Evolutionary conservation across 805 yeast species (phyloP), one percentile per base, ranked within the genome.

Genomic region (Lipomyces chichibuensis): DNA sequence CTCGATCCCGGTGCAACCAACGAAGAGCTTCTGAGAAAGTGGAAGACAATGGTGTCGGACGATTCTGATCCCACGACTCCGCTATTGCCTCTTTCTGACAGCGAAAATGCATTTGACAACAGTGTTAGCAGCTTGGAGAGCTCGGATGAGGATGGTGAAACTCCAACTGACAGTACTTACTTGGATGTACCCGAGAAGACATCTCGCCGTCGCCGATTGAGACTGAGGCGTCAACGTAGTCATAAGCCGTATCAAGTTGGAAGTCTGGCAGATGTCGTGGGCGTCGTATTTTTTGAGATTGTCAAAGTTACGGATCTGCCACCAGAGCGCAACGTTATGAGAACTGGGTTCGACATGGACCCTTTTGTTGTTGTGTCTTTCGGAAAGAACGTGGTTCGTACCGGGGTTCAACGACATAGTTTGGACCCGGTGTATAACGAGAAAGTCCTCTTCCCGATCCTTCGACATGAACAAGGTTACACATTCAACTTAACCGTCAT

Each of bases 321-420:
- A 0, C 91, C 96, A 0, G 82, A 88, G 63, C 83, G 84, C 53
- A 88, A 89, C 70, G 77, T 90, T 17, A 86, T 90, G 0, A 81
- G 92, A 9, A 85, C 91, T 27, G 88, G 93, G 0, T 94, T 90
- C 75, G 97, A 92, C 77, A 91, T 95, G 96, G 99, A 95, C 75
- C 98, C 98, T 1, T 95, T 94, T 79, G 94, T 94, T 2, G 92
- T 94, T 23, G 88, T 92, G 0, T 88, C 97, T 0, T 92, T 94
- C 77, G 97, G 97, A 9, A 88, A 90, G 73, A 89, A 89, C 71
- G 92, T 94, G 0, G 94, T 86, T 77, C 85, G 96, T 71, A 92
- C 98, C 0, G 87, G 92, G 11, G 89, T 92, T 87, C 84, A 88
- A 71, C 84, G 90, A 27, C 98, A 94, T 76, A 88, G 91, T 0